phyloP scores from a whole-genome alignment of 164 flowering plant genomes.

The Nelumbo lutea region DNA sequence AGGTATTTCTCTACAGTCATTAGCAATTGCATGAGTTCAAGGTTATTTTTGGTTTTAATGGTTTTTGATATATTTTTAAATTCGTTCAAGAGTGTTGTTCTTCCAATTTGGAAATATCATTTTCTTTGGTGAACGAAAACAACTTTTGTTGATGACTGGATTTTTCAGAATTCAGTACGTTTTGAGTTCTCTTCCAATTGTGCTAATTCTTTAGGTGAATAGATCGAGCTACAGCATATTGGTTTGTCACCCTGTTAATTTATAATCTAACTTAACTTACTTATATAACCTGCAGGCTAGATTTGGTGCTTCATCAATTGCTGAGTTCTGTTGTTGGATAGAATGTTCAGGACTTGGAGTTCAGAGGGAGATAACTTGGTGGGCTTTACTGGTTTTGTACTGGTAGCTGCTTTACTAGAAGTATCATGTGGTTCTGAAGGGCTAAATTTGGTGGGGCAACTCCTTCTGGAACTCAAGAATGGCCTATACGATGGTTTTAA shows the following conservation, averaged over 20 bases:
- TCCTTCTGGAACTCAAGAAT: constrained; percentile 18
- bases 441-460: constrained; percentile 16
- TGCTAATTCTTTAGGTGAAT: neutral
- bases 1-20: neutral
- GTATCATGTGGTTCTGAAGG: neutral
- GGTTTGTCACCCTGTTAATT: neutral
- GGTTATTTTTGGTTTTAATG: too few species aligned
- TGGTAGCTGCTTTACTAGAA: neutral
- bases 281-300: too few species aligned
- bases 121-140: too few species aligned
- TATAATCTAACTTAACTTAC: neutral
- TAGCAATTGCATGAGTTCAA: neutral
- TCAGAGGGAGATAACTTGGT: neutral
- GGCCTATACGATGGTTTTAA: constrained; percentile 14
- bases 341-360: neutral
- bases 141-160: neutral
- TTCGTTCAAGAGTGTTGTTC: too few species aligned
- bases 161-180: neutral
- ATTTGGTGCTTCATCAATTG: too few species aligned
- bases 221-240: neutral
- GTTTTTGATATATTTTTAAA: too few species aligned
- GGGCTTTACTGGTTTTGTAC: neutral
- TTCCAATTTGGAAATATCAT: too few species aligned
- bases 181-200: neutral
- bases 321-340: neutral